Base-by-base conservation (phyloP, 1,284 basidiomycete species). In the Rhizoctonia solani region DNA sequence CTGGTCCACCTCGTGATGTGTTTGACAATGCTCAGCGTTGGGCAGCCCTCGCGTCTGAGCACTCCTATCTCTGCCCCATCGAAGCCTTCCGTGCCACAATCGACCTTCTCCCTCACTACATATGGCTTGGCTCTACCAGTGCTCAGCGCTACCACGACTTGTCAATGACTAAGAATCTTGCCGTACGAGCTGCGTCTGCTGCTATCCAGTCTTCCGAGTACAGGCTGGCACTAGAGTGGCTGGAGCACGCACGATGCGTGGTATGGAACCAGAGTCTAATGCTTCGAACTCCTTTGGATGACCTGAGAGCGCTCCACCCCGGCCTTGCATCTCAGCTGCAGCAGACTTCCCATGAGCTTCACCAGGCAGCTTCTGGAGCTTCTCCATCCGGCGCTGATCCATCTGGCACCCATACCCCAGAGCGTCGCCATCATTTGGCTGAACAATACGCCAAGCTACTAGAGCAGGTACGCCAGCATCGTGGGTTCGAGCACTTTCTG, bases 401-500 rank as follows among this genome's bases (percentile, higher is more conserved):
- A n/a, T n/a, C n/a, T n/a, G 53, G 49, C 27, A 47, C 13, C 42
- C 44, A n/a, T n/a, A n/a, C n/a, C n/a, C n/a, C n/a, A n/a, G n/a
- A n/a, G n/a, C n/a, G n/a, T n/a, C n/a, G n/a, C 4, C 61, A 46
- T 1, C 58, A 47, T 4, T 14, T 66, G 9, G 61, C 69, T 1
- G 49, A 54, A 13, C 21, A 59, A 23, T 69, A 54, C 29, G 68
- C 67, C 14, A 13, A 29, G n/a, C 37, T 63, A 4, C 34, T 70
- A 5, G 25, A 67, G 11, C 23, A 70, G 42, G 54, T 59, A 19
- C 68, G 68, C 4, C 23, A 41, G 42, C 14, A 56, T 3, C 37
- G 59, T 23, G 67, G 32, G n/a, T 70, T 70, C 34, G 34, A 65
- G n/a, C 11, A 30, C n/a, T 69, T 70, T 66, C 49, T 70, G 25